A percentile compares a stretch with the other conserved stretches of the same genome.
phyloP scores from a whole-genome alignment of 352 stramenopile species.

The Pythium graminicola region DNA sequence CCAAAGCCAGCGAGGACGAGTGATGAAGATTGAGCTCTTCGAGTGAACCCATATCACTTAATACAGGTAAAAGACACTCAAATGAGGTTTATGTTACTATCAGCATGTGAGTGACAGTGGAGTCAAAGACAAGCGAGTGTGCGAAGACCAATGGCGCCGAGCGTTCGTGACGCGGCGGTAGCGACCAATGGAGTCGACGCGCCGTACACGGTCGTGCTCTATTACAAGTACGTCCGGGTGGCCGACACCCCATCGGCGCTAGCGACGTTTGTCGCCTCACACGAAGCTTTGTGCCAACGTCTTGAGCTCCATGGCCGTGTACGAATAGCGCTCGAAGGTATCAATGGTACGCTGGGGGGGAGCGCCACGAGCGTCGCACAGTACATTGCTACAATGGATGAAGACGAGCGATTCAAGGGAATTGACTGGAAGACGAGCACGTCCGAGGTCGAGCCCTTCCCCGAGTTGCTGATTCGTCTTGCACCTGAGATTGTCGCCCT shows the following conservation, averaged over 20 bases:
- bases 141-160: slow-evolving; percentile 17
- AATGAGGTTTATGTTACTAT: not conserved
- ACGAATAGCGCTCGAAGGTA: slow-evolving; percentile 70
- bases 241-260: slow-evolving; percentile 37
- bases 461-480: slow-evolving; percentile 59
- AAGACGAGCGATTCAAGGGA: slow-evolving; percentile 22
- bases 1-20: slow-evolving; percentile 14
- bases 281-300: slow-evolving; percentile 42
- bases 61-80: slow-evolving; percentile 8
- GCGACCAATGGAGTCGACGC: slow-evolving; percentile 8
- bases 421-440: slow-evolving; percentile 84
- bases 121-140: not conserved
- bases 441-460: slow-evolving; percentile 43
- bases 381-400: slow-evolving; percentile 61
- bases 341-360: slow-evolving; percentile 82
- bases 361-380: slow-evolving; percentile 30
- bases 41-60: slow-evolving; percentile 14
- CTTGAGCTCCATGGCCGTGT: slow-evolving; percentile 65
- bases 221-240: slow-evolving; percentile 81
- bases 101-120: not conserved
- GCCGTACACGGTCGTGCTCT: slow-evolving; percentile 63
- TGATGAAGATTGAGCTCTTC: slow-evolving; percentile 1
- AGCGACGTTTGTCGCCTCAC: slow-evolving; percentile 27
- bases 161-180: slow-evolving; percentile 21
- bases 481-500: slow-evolving; percentile 73